Conservation (phyloP, 257 asterid genomes). For the Lycium ferocissimum region DNA sequence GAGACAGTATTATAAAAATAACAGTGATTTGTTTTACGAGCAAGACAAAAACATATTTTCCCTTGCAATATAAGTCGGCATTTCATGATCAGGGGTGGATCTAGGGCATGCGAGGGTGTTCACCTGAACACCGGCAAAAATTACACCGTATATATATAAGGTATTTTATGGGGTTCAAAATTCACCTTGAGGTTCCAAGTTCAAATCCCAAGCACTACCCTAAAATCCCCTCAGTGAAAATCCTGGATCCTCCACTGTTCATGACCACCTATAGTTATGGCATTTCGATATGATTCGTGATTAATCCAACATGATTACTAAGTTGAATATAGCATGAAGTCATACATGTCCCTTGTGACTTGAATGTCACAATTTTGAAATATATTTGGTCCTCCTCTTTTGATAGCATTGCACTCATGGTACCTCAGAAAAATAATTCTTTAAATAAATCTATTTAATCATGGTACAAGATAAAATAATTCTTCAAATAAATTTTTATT, state of each 20-base stretch:
- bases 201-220: too few species aligned
- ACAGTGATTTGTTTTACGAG: not conserved
- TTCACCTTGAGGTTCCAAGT: too few species aligned
- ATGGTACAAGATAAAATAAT: not conserved
- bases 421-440: too few species aligned
- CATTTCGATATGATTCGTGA: too few species aligned
- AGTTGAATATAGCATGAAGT: not conserved
- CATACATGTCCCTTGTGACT: not conserved
- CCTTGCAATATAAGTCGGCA: not conserved
- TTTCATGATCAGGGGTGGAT: not conserved
- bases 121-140: not conserved
- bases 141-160: not conserved
- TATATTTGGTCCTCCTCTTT: not conserved
- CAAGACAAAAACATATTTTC: not conserved
- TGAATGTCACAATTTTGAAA: not conserved
- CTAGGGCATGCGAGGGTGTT: not conserved
- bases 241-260: not conserved
- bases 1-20: too few species aligned
- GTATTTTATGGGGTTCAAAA: too few species aligned
- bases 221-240: too few species aligned
- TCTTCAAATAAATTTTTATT: not conserved
- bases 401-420: too few species aligned
- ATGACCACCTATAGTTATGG: not conserved
- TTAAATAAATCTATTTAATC: not conserved
- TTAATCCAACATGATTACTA: not conserved